Evolutionary conservation across 495 filamentous ascomycete species (phyloP), one percentile per base, ranked within the genome.

Genomic region (Aspergillus ostianus): DNA sequence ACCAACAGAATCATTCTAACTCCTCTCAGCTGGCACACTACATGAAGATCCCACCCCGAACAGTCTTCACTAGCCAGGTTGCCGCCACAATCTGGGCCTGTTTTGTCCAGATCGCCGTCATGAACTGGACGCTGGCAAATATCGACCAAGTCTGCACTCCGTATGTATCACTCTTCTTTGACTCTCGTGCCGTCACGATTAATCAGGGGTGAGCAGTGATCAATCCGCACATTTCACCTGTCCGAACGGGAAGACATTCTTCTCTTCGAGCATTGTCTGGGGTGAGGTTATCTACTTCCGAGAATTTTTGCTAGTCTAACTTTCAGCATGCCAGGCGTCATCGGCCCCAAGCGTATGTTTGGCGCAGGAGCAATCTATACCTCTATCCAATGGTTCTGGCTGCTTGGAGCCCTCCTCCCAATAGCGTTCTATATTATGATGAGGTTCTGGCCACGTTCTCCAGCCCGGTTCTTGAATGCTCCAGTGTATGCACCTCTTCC

Each of bases 11-110:
- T 53, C 56, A 51, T 17, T 17, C 27, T 27, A 6, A 12, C 56
- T 46, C 36, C 58, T 20, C 1, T 6, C 15, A 55, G 10, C n/a
- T 30, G 20, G 46, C 50, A 10, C 85, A 88, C 69, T 89, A 89
- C 65, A 84, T 87, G 79, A 89, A 89, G 65, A 70, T 88, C 6
- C 84, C 86, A 0, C 84, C 83, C 8, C 75, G 83, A 3, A 75
- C 84, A 3, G 83, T 84, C 36, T 88, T 87, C 63, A 70, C 68
- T 30, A 81, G 79, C 0, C 85, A 88, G 61, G 81, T 84, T 32
- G 61, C 84, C 20, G 75, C 83, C 2, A 77, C 72, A 47, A 61
- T 85, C 9, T 85, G 84, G 80, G 79, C 82, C 2, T 80, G 79
- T 2, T 73, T 87, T 45, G 84, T 87, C 5, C 83, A 86, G 60